Evolutionary conservation across 495 filamentous ascomycete genomes (phyloP).

Genomic region (Aspergillus bridgeri): DNA sequence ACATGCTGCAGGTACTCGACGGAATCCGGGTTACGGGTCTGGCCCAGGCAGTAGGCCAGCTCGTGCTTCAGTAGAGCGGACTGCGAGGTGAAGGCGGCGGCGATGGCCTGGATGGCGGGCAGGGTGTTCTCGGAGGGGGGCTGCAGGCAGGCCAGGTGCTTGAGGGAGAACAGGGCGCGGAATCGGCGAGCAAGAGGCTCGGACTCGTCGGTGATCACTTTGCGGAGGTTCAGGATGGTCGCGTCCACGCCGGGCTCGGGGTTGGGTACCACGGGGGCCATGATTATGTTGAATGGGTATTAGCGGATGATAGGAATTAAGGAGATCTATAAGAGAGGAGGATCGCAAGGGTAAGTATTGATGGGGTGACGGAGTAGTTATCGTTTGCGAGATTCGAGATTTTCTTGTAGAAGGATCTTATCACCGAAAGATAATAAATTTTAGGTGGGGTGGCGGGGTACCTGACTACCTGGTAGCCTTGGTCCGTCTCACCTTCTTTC

Average conservation of each 20-base stretch:
- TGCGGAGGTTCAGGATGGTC: slow-evolving; percentile 60
- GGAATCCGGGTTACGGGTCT: slow-evolving; percentile 73
- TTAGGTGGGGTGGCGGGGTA: slow-evolving; percentile 35
- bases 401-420: slow-evolving; percentile 23
- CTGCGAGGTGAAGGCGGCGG: slow-evolving; percentile 76
- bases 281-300: slow-evolving; percentile 5
- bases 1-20: slow-evolving; percentile 70
- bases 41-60: slow-evolving; percentile 94
- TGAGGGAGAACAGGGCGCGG: slow-evolving; percentile 96
- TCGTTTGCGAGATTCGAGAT: neutral
- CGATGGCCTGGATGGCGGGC: slow-evolving; percentile 86
- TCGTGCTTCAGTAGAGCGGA: slow-evolving; percentile 93
- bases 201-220: slow-evolving; percentile 71
- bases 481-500: slow-evolving; percentile 2
- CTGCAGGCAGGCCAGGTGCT: slow-evolving; percentile 75
- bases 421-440: slow-evolving; percentile 30
- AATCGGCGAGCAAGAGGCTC: slow-evolving; percentile 85
- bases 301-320: neutral
- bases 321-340: neutral
- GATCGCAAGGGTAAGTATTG: too few relatives aligned
- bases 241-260: slow-evolving; percentile 20
- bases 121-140: slow-evolving; percentile 59
- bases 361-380: neutral
- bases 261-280: slow-evolving; percentile 8
- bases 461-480: too few relatives aligned